A percentile compares a stretch with the other conserved stretches of the same genome.
These are phyloP conservation scores for Aureobasidium pullulans DNA, from an alignment of 2,329 filamentous ascomycete genomes.

Conservation along the genomic window DNA sequence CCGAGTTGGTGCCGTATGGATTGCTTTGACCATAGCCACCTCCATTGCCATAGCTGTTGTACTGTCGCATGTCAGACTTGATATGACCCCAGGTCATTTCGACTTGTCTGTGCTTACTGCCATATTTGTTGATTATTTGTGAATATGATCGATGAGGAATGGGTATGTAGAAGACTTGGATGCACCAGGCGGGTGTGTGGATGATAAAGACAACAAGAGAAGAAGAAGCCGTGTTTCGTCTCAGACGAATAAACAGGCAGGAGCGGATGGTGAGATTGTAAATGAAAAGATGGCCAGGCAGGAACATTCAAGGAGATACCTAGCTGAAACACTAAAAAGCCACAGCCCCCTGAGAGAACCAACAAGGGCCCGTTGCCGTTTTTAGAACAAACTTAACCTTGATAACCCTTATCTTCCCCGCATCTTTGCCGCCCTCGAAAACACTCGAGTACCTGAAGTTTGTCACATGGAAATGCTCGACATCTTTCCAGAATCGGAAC, in stretches of 20 bases:
- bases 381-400: background rate
- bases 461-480: no score
- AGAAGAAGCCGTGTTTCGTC: background rate
- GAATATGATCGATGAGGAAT: background rate
- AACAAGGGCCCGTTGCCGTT: background rate
- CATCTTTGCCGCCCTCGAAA: background rate
- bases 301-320: background rate
- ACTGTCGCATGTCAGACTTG: slow-evolving; percentile 18
- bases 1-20: slow-evolving; percentile 41
- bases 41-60: slow-evolving; percentile 27
- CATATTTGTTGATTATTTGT: slow-evolving; percentile 13
- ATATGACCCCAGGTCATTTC: background rate
- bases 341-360: background rate
- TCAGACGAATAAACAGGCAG: slow-evolving; percentile 6
- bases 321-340: slow-evolving; percentile 5
- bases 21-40: slow-evolving; percentile 46
- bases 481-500: no score
- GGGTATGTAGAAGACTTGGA: background rate
- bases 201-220: background rate
- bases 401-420: background rate
- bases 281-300: slow-evolving; percentile 2
- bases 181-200: background rate
- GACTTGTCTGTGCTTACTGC: slow-evolving; percentile 12
- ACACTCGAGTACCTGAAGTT: no score
- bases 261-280: slow-evolving; percentile 1